Evolutionary conservation across 306 rosid species (phyloP), one percentile per base, ranked within the genome.

Genomic region (Gleditsia sinensis): DNA sequence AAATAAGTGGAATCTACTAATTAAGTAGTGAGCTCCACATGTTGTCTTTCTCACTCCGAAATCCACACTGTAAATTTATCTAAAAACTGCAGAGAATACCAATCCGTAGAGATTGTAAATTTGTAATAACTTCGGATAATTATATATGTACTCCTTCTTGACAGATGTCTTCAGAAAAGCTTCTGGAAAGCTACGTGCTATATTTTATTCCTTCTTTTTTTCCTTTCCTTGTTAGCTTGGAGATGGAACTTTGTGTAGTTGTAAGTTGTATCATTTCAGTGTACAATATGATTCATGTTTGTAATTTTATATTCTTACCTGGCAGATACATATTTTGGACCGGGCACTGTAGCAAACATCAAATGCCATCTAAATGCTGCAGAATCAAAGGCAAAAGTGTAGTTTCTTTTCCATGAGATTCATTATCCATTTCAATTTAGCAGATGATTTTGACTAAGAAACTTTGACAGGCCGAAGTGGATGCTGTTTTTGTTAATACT

Each of bases 401-500:
- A 24, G 53, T 65, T 63, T 2, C 9, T 63, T 60, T 69, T 68
- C 39, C 55, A 16, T 34, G 20, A 45, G 24, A 63, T 77, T 77
- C 16, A 27, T 71, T 83, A 19, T 43, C 14, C 6, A 34, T 48
- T 69, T 51, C 36, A 34, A 7, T 59, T 42, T 37, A 28, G 43
- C 36, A 43, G 24, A n/a, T 66, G 80, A 42, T 73, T 74, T 65
- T 69, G 68, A 78, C 48, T 51, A 2, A 34, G 32, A 36, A 32
- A 48, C 75, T 51, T 69, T 30, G 32, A 78, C 89, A 94, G 97
- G 92, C 61, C 42, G 93, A 84, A 67, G 86, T 92, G 68, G 96
- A 91, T 87, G 97, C 92, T 71, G 78, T 94, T 76, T 94, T 90
- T 79, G 93, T 92, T 51, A 94, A 94, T 81, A 39, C 95, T 16